These are phyloP conservation scores for Tuber borchii DNA, from an alignment of 495 filamentous ascomycete genomes.

Conservation along the genomic window DNA sequence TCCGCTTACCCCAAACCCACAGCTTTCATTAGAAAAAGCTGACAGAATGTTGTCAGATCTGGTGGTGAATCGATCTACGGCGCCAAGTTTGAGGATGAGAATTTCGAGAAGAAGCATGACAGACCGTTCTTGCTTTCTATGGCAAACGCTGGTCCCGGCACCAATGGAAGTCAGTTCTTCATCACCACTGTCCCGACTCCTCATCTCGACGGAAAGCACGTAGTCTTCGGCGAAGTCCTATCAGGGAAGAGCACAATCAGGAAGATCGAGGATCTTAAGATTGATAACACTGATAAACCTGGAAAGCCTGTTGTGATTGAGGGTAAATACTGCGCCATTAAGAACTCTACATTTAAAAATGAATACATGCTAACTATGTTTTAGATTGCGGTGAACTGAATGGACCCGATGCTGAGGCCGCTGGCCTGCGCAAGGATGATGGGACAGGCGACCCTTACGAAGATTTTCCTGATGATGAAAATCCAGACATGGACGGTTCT, in stretches of 20 bases:
- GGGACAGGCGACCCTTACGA: constrained; percentile 86
- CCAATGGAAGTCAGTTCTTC: constrained; percentile 98
- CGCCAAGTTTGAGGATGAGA: constrained; percentile 96
- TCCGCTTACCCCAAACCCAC: constrained; percentile 4
- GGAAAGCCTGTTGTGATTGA: constrained; percentile 62
- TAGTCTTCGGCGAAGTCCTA: constrained; percentile 95
- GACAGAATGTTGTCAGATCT: constrained; percentile 53
- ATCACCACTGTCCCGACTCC: constrained; percentile 88
- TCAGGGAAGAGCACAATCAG: constrained; percentile 85
- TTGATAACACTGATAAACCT: constrained; percentile 73
- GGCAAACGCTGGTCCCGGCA: constrained; percentile 47
- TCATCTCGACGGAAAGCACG: constrained; percentile 93
- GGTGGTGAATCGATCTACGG: constrained; percentile 98
- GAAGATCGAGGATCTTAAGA: constrained; percentile 81
- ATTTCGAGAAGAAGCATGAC: constrained; percentile 87
- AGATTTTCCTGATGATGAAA: constrained; percentile 88
- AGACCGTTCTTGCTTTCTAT: constrained; percentile 80
- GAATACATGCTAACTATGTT: constrained; percentile 9
- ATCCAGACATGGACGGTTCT: constrained; percentile 53
- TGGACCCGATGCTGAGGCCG: constrained; percentile 58
- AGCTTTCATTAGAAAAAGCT: constrained; percentile 9
- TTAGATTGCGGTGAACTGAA: constrained; percentile 78
- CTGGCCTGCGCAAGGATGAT: constrained; percentile 61
- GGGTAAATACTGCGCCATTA: constrained; percentile 38
- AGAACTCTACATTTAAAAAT: constrained; percentile 1